phyloP scores from a whole-genome alignment of 352 stramenopile genomes.

The Pythium oligandrum region DNA sequence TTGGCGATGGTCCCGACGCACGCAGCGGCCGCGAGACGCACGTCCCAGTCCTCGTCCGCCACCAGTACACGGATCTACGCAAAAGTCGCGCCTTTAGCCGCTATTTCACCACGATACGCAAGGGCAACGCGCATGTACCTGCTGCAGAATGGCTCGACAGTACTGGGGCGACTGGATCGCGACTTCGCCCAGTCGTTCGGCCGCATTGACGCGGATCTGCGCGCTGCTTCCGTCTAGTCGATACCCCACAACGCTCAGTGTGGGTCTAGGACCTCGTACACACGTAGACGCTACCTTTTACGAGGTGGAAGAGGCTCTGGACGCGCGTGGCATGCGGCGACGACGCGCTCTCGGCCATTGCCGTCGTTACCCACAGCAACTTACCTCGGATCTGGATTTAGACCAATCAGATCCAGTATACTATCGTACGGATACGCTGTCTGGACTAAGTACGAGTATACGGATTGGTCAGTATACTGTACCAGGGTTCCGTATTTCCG shows the following conservation, averaged over 20 bases:
- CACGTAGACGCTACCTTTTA: slow-evolving; percentile 34
- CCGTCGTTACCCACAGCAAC: no score
- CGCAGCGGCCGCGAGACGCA: slow-evolving; percentile 63
- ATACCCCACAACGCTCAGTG: background rate
- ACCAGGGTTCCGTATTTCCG: no score
- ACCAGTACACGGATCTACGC: slow-evolving; percentile 46
- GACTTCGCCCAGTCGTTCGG: slow-evolving; percentile 64
- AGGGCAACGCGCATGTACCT: slow-evolving; percentile 15
- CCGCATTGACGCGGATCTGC: slow-evolving; percentile 64
- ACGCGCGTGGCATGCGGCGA: slow-evolving; percentile 51
- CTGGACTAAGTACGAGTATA: no score
- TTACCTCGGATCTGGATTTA: no score
- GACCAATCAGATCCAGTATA: no score
- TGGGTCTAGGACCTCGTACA: slow-evolving; percentile 1
- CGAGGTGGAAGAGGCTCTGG: slow-evolving; percentile 74
- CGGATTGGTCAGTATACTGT: no score
- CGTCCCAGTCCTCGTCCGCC: slow-evolving; percentile 56
- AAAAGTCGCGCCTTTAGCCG: background rate
- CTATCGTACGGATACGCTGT: no score
- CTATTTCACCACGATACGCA: background rate
- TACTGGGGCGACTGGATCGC: slow-evolving; percentile 35
- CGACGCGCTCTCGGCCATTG: no score
- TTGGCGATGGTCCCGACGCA: slow-evolving; percentile 54
- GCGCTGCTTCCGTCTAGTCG: slow-evolving; percentile 57
- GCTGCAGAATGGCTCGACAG: slow-evolving; percentile 49